Conservation (phyloP, 495 filamentous ascomycete species). For the Geopyxis carbonaria region DNA sequence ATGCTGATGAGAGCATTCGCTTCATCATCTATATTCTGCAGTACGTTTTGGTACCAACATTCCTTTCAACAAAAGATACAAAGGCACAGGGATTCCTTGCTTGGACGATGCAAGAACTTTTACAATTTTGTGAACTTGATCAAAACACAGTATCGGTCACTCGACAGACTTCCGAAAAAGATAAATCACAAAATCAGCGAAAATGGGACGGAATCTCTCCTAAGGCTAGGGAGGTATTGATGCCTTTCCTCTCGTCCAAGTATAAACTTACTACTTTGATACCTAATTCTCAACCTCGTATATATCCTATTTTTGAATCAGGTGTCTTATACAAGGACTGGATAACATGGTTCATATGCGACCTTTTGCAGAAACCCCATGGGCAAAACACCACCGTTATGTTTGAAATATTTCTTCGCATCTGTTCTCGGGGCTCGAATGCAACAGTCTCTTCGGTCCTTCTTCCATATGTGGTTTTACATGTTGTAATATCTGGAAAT, state of each 20-base stretch:
- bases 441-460: conserved; percentile 69
- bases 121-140: conserved; percentile 44
- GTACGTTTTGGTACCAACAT: conserved; percentile 74
- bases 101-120: conserved; percentile 81
- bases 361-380: conserved; percentile 57
- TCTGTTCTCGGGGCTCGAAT: conserved; percentile 60
- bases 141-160: conserved; percentile 2
- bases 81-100: conserved; percentile 77
- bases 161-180: conserved; percentile 25
- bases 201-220: conserved; percentile 65
- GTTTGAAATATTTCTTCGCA: conserved; percentile 60
- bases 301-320: conserved; percentile 61
- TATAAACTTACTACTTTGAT: conserved; percentile 40
- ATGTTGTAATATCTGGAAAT: conserved; percentile 54
- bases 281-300: no score
- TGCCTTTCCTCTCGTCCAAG: conserved; percentile 68
- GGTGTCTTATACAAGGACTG: conserved; percentile 54
- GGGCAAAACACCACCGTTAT: conserved; percentile 52
- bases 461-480: conserved; percentile 66
- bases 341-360: conserved; percentile 62
- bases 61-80: conserved; percentile 72
- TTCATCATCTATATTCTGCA: conserved; percentile 76
- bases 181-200: conserved; percentile 24
- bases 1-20: conserved; percentile 60
- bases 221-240: conserved; percentile 55